These are phyloP conservation scores for Asterionellopsis glacialis DNA, from an alignment of 108 stramenopile genomes.

Conservation along the genomic window DNA sequence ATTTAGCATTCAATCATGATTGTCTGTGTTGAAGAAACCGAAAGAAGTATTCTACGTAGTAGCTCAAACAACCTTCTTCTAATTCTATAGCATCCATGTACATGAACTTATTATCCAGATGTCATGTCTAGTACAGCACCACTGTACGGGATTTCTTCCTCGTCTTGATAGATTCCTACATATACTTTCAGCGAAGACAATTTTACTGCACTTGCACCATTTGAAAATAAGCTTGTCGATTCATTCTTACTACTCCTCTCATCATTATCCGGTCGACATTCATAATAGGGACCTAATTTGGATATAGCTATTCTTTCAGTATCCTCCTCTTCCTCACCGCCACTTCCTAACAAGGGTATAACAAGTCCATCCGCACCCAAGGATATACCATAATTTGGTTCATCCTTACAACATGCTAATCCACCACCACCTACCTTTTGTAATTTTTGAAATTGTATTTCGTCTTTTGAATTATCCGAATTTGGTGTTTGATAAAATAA, in stretches of 20 bases:
- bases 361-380: conserved; percentile 64
- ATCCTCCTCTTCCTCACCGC: too few relatives aligned
- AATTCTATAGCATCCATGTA: too few relatives aligned
- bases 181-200: conserved; percentile 51
- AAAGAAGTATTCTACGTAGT: too few relatives aligned
- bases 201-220: conserved; percentile 20
- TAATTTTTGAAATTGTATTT: conserved; percentile 35
- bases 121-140: conserved; percentile 54
- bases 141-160: conserved; percentile 68
- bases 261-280: conserved; percentile 53
- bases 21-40: too few relatives aligned
- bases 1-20: too few relatives aligned
- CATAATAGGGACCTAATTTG: conserved; percentile 63
- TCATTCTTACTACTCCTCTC: too few relatives aligned
- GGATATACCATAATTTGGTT: conserved; percentile 49
- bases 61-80: too few relatives aligned
- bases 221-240: conserved; percentile 32
- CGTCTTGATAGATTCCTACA: conserved; percentile 45
- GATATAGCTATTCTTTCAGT: conserved; percentile 29
- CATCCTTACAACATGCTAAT: conserved; percentile 65
- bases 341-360: conserved; percentile 31
- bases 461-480: not conserved
- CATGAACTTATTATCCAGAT: too few relatives aligned
- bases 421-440: conserved; percentile 64
- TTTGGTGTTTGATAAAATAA: conserved; percentile 39